Evolutionary conservation across 371 early-diverging fungal species (phyloP).

Genomic region (Funneliformis caledonium): DNA sequence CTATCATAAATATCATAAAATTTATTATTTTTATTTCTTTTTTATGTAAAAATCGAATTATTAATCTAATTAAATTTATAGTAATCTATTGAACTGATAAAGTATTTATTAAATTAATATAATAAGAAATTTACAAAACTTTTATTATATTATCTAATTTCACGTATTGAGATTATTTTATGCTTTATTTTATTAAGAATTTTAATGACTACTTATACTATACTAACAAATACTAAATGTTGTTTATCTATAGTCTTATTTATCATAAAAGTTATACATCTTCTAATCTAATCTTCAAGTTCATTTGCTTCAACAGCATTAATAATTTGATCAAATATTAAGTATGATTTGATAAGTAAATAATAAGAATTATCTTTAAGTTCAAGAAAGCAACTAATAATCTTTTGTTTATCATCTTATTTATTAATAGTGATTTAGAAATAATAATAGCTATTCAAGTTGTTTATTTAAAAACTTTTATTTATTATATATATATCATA

Average conservation of each 20-base stretch:
- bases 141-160: neutral
- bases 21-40: neutral
- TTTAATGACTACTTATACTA: neutral
- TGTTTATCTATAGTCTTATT: neutral
- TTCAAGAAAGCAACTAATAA: neutral
- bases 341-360: neutral
- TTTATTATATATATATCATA: too few relatives aligned
- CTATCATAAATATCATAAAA: neutral
- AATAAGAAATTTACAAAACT: neutral
- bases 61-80: neutral
- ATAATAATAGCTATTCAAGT: too few relatives aligned
- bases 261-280: neutral
- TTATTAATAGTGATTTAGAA: too few relatives aligned
- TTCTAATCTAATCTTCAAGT: neutral
- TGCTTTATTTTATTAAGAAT: neutral
- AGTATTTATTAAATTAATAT: neutral
- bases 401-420: too few relatives aligned
- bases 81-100: neutral
- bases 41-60: neutral
- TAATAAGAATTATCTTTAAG: neutral
- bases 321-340: neutral
- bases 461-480: too few relatives aligned
- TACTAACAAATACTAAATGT: neutral
- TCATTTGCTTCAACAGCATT: neutral
- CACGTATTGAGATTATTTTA: neutral